Evolutionary conservation across 2,329 filamentous ascomycete genomes (phyloP), one percentile per base, ranked within the genome.

Genomic region (Coniochaeta sp.): DNA sequence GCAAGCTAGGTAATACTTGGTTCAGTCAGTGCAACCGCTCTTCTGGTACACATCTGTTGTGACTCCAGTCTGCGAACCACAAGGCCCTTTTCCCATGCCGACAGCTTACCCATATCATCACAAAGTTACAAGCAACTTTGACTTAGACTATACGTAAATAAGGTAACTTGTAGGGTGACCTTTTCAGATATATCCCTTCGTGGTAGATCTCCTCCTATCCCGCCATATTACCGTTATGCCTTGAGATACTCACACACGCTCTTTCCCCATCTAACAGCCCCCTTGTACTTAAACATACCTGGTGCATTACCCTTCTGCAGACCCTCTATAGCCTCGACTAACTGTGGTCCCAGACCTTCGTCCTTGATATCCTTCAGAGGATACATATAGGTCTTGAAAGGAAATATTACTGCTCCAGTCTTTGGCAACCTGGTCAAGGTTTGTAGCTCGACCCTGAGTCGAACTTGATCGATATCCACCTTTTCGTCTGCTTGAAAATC

Each of bases 361-460:
- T 68, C 72, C 64, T 78, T 82, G 65, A 84, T 74, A 3, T 81
- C 73, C 9, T 68, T 62, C 0, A 84, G 61, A 0, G 77, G 76
- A 57, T 82, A 83, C 17, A 82, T 61, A 61, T 82, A 82, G 0
- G 81, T 83, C 70, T 84, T 83, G 72, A 84, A 82, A 11, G 79
- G 80, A 67, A 84, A 84, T 14, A 84, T 66, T 1, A 84, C 68
- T 0, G 78, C 77, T 2, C 68, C 67, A 0, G 77, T 80, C 60
- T 72, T 65, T 0, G 81, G 81, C 8, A 84, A 72, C 1, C 81
- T 74, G 1, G 74, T 79, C 33, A 84, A 64, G 0, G 79, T 81
- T 65, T 85, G 81, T 16, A 82, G 71, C 67, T 85, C 81, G 33
- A 79, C 75, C 28, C 80, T 73, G 6, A 79, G 68, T 71, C 7